These are phyloP conservation scores for Aspergillus viridinutans DNA, from an alignment of 2,329 filamentous ascomycete species.

Conservation along the genomic window DNA sequence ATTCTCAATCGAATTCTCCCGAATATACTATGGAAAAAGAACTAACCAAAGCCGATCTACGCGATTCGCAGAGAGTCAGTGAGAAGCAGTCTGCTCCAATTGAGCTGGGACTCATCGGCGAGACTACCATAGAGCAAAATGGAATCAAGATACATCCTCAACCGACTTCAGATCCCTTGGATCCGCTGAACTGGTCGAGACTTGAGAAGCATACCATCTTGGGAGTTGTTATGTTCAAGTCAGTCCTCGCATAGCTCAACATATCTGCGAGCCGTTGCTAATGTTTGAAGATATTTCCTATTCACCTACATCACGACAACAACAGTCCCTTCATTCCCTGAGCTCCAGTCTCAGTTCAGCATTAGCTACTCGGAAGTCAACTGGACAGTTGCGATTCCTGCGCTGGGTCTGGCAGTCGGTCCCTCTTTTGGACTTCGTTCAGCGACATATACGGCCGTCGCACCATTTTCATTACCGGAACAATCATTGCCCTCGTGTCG, in stretches of 20 bases:
- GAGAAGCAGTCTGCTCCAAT: constrained; percentile 1
- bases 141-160: constrained; percentile 38
- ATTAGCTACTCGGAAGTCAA: constrained; percentile 48
- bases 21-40: not conserved
- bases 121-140: constrained; percentile 12
- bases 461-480: constrained; percentile 46
- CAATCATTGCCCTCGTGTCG: constrained; percentile 39
- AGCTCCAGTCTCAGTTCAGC: constrained; percentile 46
- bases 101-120: not conserved
- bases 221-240: constrained; percentile 52
- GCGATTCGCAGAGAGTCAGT: not conserved
- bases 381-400: constrained; percentile 53
- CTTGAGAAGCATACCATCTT: constrained; percentile 48
- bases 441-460: constrained; percentile 53
- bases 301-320: constrained; percentile 58
- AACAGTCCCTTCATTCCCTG: constrained; percentile 51
- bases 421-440: constrained; percentile 48
- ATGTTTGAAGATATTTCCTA: constrained; percentile 47
- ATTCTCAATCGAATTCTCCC: not conserved
- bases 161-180: constrained; percentile 45
- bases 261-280: not conserved
- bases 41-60: not conserved
- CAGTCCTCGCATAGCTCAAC: constrained; percentile 15
- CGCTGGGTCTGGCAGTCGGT: constrained; percentile 51
- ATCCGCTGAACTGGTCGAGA: constrained; percentile 53